Base-by-base conservation (phyloP, 441 rosid genomes). In the Macaranga tanarius region DNA sequence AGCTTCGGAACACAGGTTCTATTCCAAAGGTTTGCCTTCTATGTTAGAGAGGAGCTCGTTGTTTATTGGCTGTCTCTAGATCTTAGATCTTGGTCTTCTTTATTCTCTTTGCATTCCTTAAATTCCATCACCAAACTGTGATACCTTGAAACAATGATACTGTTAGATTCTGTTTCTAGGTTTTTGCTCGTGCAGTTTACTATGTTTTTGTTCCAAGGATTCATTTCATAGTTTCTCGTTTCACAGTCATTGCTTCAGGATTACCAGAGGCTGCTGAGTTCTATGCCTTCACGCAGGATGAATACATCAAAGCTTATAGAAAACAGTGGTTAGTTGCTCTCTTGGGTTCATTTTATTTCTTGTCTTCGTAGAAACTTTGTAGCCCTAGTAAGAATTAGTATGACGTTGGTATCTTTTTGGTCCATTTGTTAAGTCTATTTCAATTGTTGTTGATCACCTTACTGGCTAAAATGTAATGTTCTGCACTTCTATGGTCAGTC, bases 231-330 rank as follows among this genome's bases (percentile, higher is more conserved):
- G 85, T 73, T 80, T 81, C 81, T 65, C 40, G 28, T 44, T 62
- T 80, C 74, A 77, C 96, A 96, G 99, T 88, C 98, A 80, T 88
- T 96, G 84, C 99, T 96, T 90, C 98, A 96, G 86, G 99, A 96
- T 92, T 96, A 96, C 84, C 99, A 96, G 89, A 92, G 99, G 73
- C 93, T 96, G 68, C 85, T 96, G 83, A 96, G 99, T 84, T 96
- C 99, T 79, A 85, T 81, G 89, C 98, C 99, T 74, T 87, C 98
- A 77, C 99, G 99, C 80, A 96, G 99, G 86, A 80, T 96, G 90
- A 96, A 96, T 83, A 82, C 97, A 71, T 83, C 98, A 62, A 96
- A 96, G 82, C 97, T 96, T 75, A 76, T 93, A 70, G 99, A 96
- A 83, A 93, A 95, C 79, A 89, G 99, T 72, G 98, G 99, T 96